Conservation (phyloP, 257 asterid genomes). For the Lycium barbarum region DNA sequence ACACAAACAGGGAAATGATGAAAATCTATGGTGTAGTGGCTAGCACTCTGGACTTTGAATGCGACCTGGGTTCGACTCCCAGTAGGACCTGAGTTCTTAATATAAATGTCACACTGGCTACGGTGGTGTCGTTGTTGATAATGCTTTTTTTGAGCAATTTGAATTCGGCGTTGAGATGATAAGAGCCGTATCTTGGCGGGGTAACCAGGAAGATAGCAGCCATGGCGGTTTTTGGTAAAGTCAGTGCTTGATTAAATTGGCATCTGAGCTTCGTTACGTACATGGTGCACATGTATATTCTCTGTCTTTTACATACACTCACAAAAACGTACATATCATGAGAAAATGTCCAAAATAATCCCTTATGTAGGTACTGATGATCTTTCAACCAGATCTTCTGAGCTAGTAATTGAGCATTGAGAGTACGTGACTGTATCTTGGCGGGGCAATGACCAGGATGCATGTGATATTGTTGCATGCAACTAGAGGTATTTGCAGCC, state of each 20-base stretch:
- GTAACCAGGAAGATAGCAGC: not conserved
- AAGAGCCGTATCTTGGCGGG: not conserved
- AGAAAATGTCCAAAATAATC: not conserved
- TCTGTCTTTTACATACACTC: not conserved
- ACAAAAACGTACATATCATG: not conserved
- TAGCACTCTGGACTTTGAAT: constrained; percentile 99
- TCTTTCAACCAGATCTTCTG: not conserved
- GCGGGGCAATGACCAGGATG: not conserved
- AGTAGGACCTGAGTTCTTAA: no score
- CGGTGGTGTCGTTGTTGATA: not conserved
- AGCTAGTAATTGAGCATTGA: not conserved
- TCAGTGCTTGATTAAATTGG: not conserved
- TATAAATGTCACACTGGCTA: no score
- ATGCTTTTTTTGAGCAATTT: not conserved
- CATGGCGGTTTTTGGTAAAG: not conserved
- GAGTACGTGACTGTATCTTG: not conserved
- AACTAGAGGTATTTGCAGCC: not conserved
- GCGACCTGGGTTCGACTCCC: no score
- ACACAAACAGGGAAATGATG: not conserved
- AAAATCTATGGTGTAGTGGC: constrained; percentile 82
- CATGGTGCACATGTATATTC: not conserved
- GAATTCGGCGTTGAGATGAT: not conserved
- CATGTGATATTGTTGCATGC: not conserved
- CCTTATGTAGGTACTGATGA: not conserved
- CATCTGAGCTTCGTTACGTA: not conserved